Evolutionary conservation across 257 asterid genomes (phyloP).

Genomic region (Primulina huaijiensis): DNA sequence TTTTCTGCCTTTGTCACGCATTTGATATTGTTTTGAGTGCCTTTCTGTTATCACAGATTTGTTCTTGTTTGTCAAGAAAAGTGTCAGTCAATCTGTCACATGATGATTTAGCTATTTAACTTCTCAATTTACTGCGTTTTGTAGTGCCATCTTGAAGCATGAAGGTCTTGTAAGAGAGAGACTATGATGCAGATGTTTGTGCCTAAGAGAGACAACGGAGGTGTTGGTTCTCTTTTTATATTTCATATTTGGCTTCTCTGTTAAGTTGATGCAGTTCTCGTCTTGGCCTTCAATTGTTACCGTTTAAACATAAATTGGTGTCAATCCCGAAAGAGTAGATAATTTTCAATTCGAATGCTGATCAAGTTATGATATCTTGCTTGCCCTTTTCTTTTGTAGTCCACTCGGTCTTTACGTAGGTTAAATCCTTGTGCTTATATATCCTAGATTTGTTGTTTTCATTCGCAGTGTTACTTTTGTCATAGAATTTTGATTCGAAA

Average conservation of each 20-base stretch:
- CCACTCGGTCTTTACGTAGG: not conserved
- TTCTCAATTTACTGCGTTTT: not conserved
- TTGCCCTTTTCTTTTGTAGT: not conserved
- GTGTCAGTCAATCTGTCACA: conserved; percentile 1
- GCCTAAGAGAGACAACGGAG: not conserved
- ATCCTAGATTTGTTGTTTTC: not conserved
- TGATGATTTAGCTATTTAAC: not conserved
- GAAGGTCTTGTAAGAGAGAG: not conserved
- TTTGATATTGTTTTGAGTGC: no score
- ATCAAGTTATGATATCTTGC: not conserved
- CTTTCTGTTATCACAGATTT: no score
- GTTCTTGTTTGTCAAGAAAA: conserved; percentile 4
- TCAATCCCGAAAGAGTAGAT: not conserved
- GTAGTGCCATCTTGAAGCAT: not conserved
- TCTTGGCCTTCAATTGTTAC: not conserved
- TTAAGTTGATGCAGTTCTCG: not conserved
- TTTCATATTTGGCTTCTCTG: not conserved
- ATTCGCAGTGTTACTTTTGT: no score
- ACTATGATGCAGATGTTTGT: not conserved
- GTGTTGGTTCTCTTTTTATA: not conserved
- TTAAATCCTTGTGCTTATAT: not conserved
- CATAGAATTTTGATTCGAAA: no score
- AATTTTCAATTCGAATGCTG: not conserved
- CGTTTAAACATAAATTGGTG: not conserved
- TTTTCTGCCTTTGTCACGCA: no score